phyloP scores from a whole-genome alignment of 1,139 yeast species.

The Magnusiomyces suaveolens region DNA sequence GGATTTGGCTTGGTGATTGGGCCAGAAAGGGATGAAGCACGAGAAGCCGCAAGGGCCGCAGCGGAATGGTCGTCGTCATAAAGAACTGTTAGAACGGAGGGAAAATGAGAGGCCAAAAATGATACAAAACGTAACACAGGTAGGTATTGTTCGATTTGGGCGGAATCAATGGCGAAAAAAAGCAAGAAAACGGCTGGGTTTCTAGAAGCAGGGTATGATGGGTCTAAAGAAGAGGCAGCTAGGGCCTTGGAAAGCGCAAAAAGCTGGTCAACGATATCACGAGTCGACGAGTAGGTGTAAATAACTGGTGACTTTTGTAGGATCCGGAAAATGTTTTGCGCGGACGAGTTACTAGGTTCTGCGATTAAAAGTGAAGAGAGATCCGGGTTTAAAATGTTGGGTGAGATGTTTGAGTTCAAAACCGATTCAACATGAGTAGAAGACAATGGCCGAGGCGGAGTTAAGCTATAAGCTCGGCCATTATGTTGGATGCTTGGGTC shows the following conservation, averaged over 20 bases:
- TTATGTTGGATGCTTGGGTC: conserved; percentile 9
- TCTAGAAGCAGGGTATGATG: not conserved
- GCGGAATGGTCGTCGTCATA: not conserved
- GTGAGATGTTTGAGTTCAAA: not conserved
- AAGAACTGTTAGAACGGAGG: conserved; percentile 10
- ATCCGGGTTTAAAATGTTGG: not conserved
- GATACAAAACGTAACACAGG: conserved; percentile 11
- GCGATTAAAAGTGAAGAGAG: not conserved
- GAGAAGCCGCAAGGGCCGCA: conserved; percentile 7
- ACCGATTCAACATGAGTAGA: not conserved
- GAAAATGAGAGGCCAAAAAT: conserved; percentile 9
- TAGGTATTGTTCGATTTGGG: conserved; percentile 1
- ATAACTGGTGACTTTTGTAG: not conserved
- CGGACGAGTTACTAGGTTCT: not conserved
- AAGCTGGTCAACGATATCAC: not conserved
- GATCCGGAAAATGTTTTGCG: not conserved
- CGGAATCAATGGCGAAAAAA: not conserved
- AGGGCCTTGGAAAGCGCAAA: not conserved
- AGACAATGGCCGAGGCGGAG: not conserved
- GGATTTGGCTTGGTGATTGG: not conserved
- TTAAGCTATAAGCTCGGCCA: not conserved
- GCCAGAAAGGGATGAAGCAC: not conserved
- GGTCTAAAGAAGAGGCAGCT: not conserved
- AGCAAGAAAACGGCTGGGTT: not conserved
- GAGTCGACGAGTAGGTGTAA: not conserved